These are phyloP conservation scores for Dictyostelium discoideum DNA, from an alignment of 78 protist genomes.

Conservation along the genomic window dicty_2.7 NC_007090.3:2069001-2069500, in stretches of 20 bases:
- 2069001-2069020: constrained; percentile 98
- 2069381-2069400: constrained; percentile 99
- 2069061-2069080: constrained; percentile 95
- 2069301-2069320: constrained; percentile 88
- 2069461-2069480: constrained; percentile 99
- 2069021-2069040: constrained; percentile 98
- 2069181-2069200: constrained; percentile 87
- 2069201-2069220: constrained; percentile 95
- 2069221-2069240: constrained; percentile 98
- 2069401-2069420: constrained; percentile 97
- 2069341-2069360: constrained; percentile 79
- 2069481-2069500: constrained; percentile 88
- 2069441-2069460: constrained; percentile 96
- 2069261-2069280: constrained; percentile 79
- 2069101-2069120: constrained; percentile 97
- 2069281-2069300: constrained; percentile 95
- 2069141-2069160: constrained; percentile 68
- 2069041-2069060: constrained; percentile 97
- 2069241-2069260: constrained; percentile 95
- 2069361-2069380: constrained; percentile 95
- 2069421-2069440: constrained; percentile 99
- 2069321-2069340: constrained; percentile 90
- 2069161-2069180: constrained; percentile 89
- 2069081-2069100: constrained; percentile 97
- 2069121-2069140: constrained; percentile 91